Evolutionary conservation across 768 basidiomycete genomes (phyloP).

Genomic region (Hygrocybe coccinea): DNA sequence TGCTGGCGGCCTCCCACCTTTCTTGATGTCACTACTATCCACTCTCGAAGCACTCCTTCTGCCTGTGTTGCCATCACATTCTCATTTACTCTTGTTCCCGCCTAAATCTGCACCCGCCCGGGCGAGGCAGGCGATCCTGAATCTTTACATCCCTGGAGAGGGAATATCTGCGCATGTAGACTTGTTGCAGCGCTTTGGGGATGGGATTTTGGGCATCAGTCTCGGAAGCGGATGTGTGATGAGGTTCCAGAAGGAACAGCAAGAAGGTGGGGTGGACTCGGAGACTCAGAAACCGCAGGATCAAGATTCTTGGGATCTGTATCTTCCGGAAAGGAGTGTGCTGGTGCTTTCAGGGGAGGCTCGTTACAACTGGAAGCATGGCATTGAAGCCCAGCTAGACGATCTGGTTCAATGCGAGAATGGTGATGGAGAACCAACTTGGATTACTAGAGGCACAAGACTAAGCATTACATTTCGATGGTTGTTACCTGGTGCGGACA

Average conservation of each 20-base stretch:
- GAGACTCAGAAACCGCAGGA: background rate
- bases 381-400: conserved; percentile 58
- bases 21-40: conserved; percentile 51
- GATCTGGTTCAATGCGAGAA: conserved; percentile 51
- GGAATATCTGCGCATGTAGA: conserved; percentile 90
- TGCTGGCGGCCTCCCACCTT: conserved; percentile 48
- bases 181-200: conserved; percentile 74
- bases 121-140: conserved; percentile 84
- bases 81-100: conserved; percentile 61
- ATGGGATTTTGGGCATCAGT: conserved; percentile 87
- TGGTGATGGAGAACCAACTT: conserved; percentile 16
- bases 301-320: conserved; percentile 42
- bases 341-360: conserved; percentile 77
- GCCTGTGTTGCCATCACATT: conserved; percentile 45
- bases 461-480: conserved; percentile 86
- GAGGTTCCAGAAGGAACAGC: conserved; percentile 44
- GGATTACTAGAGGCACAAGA: conserved; percentile 51
- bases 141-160: conserved; percentile 83
- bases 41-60: conserved; percentile 45
- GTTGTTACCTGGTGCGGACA: conserved; percentile 78
- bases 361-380: conserved; percentile 85
- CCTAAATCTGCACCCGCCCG: conserved; percentile 24
- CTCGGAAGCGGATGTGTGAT: conserved; percentile 77
- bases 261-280: background rate
- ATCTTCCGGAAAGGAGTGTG: conserved; percentile 71